Base-by-base conservation (phyloP, 2,329 filamentous ascomycete species). In the Sordariomycetes sp. region DNA sequence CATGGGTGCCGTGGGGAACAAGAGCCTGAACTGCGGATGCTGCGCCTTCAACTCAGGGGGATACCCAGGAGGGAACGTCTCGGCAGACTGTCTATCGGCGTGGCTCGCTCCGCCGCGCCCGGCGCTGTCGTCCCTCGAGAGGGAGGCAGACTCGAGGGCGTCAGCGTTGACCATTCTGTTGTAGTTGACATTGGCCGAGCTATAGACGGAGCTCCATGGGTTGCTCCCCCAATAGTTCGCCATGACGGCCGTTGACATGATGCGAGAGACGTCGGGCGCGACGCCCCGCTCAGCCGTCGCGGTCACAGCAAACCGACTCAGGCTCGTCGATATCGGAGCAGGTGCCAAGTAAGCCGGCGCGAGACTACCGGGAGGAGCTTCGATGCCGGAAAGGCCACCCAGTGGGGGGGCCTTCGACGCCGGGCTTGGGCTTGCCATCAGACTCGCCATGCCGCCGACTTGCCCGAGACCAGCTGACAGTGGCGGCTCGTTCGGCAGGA, bases 141-240 rank as follows among this genome's bases (percentile, higher is more conserved):
- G 28, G 36, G 36, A 39, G 12, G 28, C 28, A 10, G 35, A 15
- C 25, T 53, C 28, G 15, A 32, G 22, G 3, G 55, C n/a, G 17
- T 53, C 51, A 10, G n/a, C 35, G 28, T 57, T 32, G 28, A 48
- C 39, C 22, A 52, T 35, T 24, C 51, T 42, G 51, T 53, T 52
- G n/a, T 57, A 57, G 17, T 53, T 48, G 50, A 32, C 24, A 36
- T 25, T 52, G 22, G 55, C 22, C n/a, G 55, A 53, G 6, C 22
- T 57, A 48, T 53, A 57, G 35, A 53, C 55, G 7, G 55, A 57
- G 51, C 67, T 70, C 89, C 90, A 96, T 53, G 90, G 85, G 58
- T 84, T 87, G 65, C 85, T 95, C 54, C 92, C 92, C 92, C 92
- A 97, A 58, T 95, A 80, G 67, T 97, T 97, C 35, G 91, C 91